Conservation (phyloP, 2,329 filamentous ascomycete genomes). For the Aspergillus oerlinghausenensis region DNA sequence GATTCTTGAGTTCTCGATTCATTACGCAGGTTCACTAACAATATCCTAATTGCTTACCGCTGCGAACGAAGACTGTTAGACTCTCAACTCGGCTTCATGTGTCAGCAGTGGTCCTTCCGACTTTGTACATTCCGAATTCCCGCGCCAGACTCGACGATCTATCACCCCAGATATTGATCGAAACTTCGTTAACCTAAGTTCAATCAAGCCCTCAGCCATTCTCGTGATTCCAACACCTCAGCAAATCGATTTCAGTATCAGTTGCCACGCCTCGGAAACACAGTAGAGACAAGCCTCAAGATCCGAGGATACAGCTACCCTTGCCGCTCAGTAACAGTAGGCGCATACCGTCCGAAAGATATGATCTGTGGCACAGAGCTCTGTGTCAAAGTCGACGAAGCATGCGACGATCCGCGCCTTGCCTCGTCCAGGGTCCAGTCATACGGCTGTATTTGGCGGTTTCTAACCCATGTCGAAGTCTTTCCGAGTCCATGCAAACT, state of each 20-base stretch:
- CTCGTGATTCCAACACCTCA: neutral
- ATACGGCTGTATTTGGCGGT: neutral
- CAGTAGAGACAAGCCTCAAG: neutral
- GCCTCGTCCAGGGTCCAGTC: too few species aligned
- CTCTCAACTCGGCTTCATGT: neutral
- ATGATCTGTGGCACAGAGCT: neutral
- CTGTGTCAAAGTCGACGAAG: too few species aligned
- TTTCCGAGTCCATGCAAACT: neutral
- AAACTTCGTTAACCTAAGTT: neutral
- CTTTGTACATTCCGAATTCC: neutral
- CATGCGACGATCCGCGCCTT: constrained; percentile 1
- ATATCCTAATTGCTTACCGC: neutral
- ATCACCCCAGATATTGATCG: neutral
- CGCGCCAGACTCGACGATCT: neutral
- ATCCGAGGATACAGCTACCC: neutral
- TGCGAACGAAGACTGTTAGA: neutral
- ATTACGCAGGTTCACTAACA: neutral
- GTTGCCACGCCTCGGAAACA: neutral
- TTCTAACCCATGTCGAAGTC: neutral
- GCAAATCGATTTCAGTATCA: neutral
- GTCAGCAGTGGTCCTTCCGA: neutral
- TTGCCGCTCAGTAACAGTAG: neutral
- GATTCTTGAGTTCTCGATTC: neutral
- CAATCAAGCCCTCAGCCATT: neutral
- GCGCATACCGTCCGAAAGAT: neutral